Evolutionary conservation across 2,329 filamentous ascomycete species (phyloP).

Genomic region (Cryphonectria nitschkei): DNA sequence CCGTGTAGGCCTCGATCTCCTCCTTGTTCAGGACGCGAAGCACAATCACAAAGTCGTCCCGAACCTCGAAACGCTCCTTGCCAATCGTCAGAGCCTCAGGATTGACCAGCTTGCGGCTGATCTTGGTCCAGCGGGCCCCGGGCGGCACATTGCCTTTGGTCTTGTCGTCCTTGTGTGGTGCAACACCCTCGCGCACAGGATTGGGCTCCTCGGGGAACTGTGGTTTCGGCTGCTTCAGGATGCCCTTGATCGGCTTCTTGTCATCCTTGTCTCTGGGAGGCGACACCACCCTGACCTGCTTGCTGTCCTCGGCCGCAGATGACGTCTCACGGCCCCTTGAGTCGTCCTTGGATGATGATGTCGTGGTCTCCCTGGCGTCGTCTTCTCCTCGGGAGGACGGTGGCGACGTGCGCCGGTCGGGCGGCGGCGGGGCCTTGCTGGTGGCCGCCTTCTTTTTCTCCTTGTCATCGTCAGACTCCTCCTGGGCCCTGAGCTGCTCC

Average conservation of each 20-base stretch:
- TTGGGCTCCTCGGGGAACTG: slow-evolving; percentile 88
- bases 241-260: slow-evolving; percentile 75
- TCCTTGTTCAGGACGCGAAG: slow-evolving; percentile 84
- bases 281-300: slow-evolving; percentile 70
- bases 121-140: slow-evolving; percentile 90
- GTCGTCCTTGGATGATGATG: slow-evolving; percentile 36
- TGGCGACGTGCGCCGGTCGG: slow-evolving; percentile 30
- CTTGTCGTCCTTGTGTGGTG: slow-evolving; percentile 87
- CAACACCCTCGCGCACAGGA: slow-evolving; percentile 85
- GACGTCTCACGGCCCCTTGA: slow-evolving; percentile 47
- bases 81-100: slow-evolving; percentile 82
- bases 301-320: slow-evolving; percentile 43
- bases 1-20: slow-evolving; percentile 86
- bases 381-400: slow-evolving; percentile 21
- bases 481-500: slow-evolving; percentile 52
- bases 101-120: slow-evolving; percentile 85
- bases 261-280: slow-evolving; percentile 68
- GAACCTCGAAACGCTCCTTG: slow-evolving; percentile 90
- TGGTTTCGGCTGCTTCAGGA: slow-evolving; percentile 79
- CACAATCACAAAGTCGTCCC: slow-evolving; percentile 93
- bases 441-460: slow-evolving; percentile 27
- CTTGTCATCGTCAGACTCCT: slow-evolving; percentile 38
- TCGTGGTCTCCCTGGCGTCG: slow-evolving; percentile 5
- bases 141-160: slow-evolving; percentile 73
- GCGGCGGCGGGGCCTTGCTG: slow-evolving; percentile 32